Base-by-base conservation (phyloP, 148 eudicot genomes). In the Simmondsia chinensis region DNA sequence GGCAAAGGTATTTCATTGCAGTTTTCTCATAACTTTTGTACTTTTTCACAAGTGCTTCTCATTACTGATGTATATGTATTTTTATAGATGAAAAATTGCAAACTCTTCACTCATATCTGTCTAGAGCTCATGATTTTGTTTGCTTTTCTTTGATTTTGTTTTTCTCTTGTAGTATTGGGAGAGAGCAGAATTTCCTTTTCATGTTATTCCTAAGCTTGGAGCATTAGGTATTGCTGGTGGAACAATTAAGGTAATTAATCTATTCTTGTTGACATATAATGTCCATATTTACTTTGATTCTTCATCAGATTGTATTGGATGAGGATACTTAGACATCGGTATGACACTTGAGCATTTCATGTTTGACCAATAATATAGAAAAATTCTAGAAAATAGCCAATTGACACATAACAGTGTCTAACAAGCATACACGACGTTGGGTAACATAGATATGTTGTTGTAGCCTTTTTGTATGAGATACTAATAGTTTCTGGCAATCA, bases 161-260 rank as follows among this genome's bases (percentile, higher is more conserved):
- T 42, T 20, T 39, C 43, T 28, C 65, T 2, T 61, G 64, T 57
- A 88, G 96, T 83, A 74, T 44, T 88, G 96, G 97, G 97, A 88
- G 73, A 88, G 69, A 40, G 97, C 97, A 14, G 81, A 88, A 73
- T 88, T 88, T 69, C 97, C 97, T 33, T 88, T 88, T 58, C 83
- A 88, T 39, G 49, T 88, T 49, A 59, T 88, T 58, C 94, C 97
- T 13, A 83, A 83, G 67, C 77, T 88, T 54, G 84, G 72, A 42
- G 81, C 82, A 22, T 39, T 88, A 59, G 42, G 41, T 43, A 41
- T 88, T 56, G 77, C 84, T 54, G 97, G 97, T 41, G 88, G 95
- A 55, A 81, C 80, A 24, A 84, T 89, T 44, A 78, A 89, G 97
- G 97, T 89, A 61, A 38, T 18, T 65, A 3, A 5, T 41, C 17